These are phyloP conservation scores for Cinnamomum micranthum DNA, from an alignment of 164 flowering plant species.

Conservation along the genomic window DNA sequence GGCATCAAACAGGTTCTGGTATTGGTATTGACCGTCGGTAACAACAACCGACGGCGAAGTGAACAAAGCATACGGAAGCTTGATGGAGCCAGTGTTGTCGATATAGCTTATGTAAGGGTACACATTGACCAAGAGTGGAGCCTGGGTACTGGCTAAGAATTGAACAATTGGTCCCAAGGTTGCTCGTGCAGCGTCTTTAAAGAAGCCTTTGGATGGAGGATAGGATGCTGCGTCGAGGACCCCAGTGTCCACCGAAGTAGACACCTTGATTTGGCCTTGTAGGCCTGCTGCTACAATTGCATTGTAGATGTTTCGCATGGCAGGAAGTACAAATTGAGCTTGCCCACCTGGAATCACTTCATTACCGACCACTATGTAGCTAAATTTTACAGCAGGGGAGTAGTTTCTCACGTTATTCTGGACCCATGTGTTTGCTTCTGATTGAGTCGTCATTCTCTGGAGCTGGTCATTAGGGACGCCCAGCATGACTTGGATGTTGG, in stretches of 20 bases:
- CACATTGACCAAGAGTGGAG: constrained; percentile 32
- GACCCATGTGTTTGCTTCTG: not conserved
- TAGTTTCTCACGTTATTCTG: not conserved
- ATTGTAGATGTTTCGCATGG: constrained; percentile 23
- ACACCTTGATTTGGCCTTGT: constrained; percentile 17
- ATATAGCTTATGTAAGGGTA: constrained; percentile 34
- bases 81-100: constrained; percentile 1
- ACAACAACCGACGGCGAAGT: not conserved
- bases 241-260: constrained; percentile 22
- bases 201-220: constrained; percentile 30
- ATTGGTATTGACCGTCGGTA: not conserved
- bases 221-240: constrained; percentile 19
- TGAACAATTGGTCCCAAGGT: not conserved
- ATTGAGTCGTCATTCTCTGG: not conserved
- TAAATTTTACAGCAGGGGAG: constrained; percentile 1
- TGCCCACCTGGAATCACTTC: constrained; percentile 23
- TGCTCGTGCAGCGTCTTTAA: not conserved
- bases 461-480: not conserved
- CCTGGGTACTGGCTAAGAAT: constrained; percentile 8
- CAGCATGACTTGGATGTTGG: not conserved
- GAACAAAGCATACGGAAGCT: constrained; percentile 9
- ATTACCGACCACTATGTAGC: constrained; percentile 14
- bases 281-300: constrained; percentile 2
- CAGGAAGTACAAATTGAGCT: constrained; percentile 10
- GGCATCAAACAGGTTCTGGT: constrained; percentile 4